Evolutionary conservation across 495 filamentous ascomycete species (phyloP).

Genomic region (Neurospora sp.): DNA sequence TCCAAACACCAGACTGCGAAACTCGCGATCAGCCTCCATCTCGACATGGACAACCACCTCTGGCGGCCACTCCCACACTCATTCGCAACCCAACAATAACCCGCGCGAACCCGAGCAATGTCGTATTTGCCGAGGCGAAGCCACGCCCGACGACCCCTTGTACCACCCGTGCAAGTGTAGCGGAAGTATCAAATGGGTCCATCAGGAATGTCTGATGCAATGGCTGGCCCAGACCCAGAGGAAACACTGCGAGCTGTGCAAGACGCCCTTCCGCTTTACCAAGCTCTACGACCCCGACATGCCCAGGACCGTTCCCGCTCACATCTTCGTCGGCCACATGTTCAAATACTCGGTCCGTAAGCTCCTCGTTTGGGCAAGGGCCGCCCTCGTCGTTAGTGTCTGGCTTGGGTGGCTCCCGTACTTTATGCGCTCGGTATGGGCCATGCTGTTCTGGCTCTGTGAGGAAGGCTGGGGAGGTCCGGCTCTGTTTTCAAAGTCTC

Average conservation of each 20-base stretch:
- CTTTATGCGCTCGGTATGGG: constrained; percentile 84
- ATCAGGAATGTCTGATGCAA: constrained; percentile 95
- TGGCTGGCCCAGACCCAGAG: constrained; percentile 97
- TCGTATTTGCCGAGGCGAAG: constrained; percentile 90
- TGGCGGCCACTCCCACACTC: constrained; percentile 3
- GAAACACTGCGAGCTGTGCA: constrained; percentile 98
- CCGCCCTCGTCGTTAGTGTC: constrained; percentile 67
- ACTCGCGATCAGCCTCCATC: not conserved
- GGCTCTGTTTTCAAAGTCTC: not conserved
- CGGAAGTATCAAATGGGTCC: constrained; percentile 95
- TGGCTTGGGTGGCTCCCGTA: constrained; percentile 87
- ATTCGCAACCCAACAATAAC: constrained; percentile 7
- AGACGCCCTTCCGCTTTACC: constrained; percentile 94
- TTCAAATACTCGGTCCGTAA: constrained; percentile 59
- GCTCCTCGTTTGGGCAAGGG: constrained; percentile 65
- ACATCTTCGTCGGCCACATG: constrained; percentile 69
- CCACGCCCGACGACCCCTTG: constrained; percentile 69
- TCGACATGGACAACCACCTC: not conserved
- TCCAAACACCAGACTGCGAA: constrained; percentile 18
- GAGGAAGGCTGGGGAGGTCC: constrained; percentile 72
- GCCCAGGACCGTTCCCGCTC: constrained; percentile 69
- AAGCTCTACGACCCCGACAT: constrained; percentile 93
- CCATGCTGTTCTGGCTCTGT: constrained; percentile 86
- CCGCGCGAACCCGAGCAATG: constrained; percentile 65
- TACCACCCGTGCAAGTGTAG: constrained; percentile 99